Evolutionary conservation across 352 stramenopile genomes (phyloP).

Genomic region (Phytophthora crassamura): DNA sequence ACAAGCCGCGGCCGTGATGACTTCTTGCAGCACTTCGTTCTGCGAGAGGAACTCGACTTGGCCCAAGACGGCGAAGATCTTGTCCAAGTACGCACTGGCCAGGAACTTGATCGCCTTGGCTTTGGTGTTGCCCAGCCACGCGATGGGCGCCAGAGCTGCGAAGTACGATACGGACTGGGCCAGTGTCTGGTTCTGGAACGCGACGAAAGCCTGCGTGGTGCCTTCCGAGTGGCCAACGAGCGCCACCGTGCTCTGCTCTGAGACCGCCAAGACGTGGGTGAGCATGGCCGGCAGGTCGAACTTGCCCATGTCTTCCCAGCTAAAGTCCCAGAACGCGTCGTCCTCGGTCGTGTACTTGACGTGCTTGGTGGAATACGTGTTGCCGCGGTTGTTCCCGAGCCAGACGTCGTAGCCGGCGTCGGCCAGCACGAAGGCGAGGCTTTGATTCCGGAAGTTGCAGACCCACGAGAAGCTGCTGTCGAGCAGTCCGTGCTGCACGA

Average conservation of each 20-base stretch:
- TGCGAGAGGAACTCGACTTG: slow-evolving; percentile 47
- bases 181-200: slow-evolving; percentile 60
- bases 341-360: slow-evolving; percentile 47
- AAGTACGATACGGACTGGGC: slow-evolving; percentile 59
- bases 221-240: slow-evolving; percentile 62
- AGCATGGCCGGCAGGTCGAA: slow-evolving; percentile 61
- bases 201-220: slow-evolving; percentile 58
- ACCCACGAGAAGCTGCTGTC: slow-evolving; percentile 64
- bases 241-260: slow-evolving; percentile 40
- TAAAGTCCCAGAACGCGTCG: slow-evolving; percentile 60
- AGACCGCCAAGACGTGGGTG: slow-evolving; percentile 41
- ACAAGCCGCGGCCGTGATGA: slow-evolving; percentile 42
- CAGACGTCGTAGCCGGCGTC: slow-evolving; percentile 67
- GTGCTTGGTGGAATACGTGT: slow-evolving; percentile 58
- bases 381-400: slow-evolving; percentile 73
- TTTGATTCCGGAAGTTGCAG: slow-evolving; percentile 61
- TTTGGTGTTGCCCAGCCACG: slow-evolving; percentile 37
- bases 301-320: slow-evolving; percentile 59
- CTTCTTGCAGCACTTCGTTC: slow-evolving; percentile 41
- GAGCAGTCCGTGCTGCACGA: slow-evolving; percentile 59
- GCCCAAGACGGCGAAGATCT: slow-evolving; percentile 42
- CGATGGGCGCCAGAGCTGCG: slow-evolving; percentile 51
- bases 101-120: slow-evolving; percentile 38
- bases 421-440: no score
- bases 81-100: slow-evolving; percentile 47